A percentile compares a stretch with the other conserved stretches of the same genome.
These are phyloP conservation scores for Styphnolobium japonicum DNA, from an alignment of 306 rosid genomes.

Conservation along the genomic window DNA sequence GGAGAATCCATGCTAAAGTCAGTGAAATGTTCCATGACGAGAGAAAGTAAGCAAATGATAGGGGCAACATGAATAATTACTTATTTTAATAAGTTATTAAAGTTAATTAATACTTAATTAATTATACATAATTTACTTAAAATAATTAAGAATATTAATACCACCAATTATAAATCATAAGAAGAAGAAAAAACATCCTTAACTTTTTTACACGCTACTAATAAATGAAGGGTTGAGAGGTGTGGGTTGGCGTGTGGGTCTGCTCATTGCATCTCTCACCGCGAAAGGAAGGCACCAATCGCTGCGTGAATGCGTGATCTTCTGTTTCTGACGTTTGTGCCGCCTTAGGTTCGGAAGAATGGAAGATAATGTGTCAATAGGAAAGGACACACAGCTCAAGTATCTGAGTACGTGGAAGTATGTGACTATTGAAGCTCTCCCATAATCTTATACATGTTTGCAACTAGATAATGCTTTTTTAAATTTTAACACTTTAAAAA, in stretches of 20 bases:
- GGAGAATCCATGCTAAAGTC: too few species aligned
- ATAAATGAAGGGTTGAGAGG: background rate
- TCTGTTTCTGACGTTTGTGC: too few species aligned
- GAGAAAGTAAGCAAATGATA: too few species aligned
- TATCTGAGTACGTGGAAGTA: background rate
- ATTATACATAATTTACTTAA: too few species aligned
- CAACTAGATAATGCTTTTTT: background rate
- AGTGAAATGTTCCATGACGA: too few species aligned
- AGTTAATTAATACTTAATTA: too few species aligned
- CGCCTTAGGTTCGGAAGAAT: background rate
- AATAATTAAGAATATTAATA: too few species aligned
- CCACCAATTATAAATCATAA: too few species aligned
- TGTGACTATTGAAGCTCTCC: background rate
- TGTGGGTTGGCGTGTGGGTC: conserved; percentile 1
- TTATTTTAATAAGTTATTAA: too few species aligned
- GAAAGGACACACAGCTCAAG: background rate
- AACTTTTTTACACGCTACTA: background rate
- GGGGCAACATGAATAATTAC: too few species aligned
- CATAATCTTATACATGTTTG: background rate
- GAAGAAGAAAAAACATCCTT: too few species aligned
- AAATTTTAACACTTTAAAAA: background rate
- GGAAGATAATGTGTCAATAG: background rate
- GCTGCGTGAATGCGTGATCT: conserved; percentile 36
- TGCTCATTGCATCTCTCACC: background rate
- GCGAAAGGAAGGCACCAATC: conserved; percentile 14